Evolutionary conservation across 306 rosid genomes (phyloP).

Genomic region (Cucurbita moschata): DNA sequence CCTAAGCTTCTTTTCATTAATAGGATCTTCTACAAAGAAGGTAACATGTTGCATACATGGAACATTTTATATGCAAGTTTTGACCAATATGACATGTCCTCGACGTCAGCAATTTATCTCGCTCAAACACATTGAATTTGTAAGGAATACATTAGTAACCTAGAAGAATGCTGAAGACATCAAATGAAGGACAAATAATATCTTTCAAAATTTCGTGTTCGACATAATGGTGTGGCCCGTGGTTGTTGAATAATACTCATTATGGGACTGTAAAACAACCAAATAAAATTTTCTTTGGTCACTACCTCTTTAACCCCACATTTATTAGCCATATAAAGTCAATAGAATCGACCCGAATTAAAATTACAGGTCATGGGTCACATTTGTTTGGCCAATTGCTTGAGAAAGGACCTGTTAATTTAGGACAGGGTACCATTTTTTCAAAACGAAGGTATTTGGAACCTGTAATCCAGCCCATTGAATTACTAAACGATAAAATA

Average conservation of each 20-base stretch:
- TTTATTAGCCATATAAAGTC: background rate
- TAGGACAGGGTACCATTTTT: background rate
- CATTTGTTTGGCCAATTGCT: background rate
- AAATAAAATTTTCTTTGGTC: background rate
- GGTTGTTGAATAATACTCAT: background rate
- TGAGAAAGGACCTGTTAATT: background rate
- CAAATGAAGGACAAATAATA: background rate
- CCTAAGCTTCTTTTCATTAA: background rate
- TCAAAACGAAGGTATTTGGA: background rate
- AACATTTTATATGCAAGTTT: background rate
- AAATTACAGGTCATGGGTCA: background rate
- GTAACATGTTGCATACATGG: background rate
- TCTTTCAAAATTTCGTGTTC: background rate
- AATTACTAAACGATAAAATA: background rate
- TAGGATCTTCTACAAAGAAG: background rate
- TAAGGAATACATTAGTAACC: background rate
- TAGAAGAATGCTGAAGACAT: background rate
- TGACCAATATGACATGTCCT: background rate
- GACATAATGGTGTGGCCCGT: background rate
- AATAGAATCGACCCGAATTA: background rate
- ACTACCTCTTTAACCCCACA: background rate
- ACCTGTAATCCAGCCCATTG: background rate
- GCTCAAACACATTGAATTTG: background rate
- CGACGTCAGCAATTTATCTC: background rate
- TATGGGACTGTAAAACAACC: no score